phyloP scores from a whole-genome alignment of 2,329 filamentous ascomycete genomes.

The Fonsecaea monophora region DNA sequence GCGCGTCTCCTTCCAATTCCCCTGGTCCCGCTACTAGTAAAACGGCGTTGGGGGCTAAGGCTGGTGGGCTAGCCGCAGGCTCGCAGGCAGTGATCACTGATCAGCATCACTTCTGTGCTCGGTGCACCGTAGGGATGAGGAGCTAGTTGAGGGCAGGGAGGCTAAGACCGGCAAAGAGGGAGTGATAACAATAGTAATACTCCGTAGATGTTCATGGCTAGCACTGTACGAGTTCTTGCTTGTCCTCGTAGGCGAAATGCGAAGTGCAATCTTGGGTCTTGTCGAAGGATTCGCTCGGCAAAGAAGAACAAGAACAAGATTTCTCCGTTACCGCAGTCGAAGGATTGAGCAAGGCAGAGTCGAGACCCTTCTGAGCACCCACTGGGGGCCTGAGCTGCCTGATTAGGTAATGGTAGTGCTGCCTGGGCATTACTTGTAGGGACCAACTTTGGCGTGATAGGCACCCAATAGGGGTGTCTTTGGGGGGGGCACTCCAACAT shows the following conservation, averaged over 20 bases:
- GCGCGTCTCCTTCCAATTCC: conserved; percentile 7
- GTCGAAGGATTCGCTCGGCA: conserved; percentile 3
- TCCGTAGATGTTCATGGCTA: background rate
- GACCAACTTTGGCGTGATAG: too few species aligned
- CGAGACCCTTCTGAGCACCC: too few species aligned
- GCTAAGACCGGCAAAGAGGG: too few species aligned
- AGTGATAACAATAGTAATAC: background rate
- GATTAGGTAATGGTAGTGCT: too few species aligned
- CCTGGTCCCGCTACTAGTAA: background rate
- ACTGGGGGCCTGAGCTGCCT: too few species aligned
- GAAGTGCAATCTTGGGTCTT: background rate
- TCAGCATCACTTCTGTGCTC: background rate
- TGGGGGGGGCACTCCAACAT: too few species aligned
- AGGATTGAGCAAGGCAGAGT: too few species aligned
- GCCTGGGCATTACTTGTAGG: too few species aligned
- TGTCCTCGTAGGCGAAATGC: background rate
- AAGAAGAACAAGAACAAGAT: too few species aligned
- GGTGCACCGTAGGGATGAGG: background rate
- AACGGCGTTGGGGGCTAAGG: conserved; percentile 6
- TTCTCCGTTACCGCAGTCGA: too few species aligned
- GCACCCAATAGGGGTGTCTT: too few species aligned
- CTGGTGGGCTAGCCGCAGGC: background rate
- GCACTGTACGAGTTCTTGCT: background rate
- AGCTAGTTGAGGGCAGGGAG: background rate
- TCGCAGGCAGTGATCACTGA: background rate